Conservation (phyloP, 306 rosid species). For the Quercus cerris region DNA sequence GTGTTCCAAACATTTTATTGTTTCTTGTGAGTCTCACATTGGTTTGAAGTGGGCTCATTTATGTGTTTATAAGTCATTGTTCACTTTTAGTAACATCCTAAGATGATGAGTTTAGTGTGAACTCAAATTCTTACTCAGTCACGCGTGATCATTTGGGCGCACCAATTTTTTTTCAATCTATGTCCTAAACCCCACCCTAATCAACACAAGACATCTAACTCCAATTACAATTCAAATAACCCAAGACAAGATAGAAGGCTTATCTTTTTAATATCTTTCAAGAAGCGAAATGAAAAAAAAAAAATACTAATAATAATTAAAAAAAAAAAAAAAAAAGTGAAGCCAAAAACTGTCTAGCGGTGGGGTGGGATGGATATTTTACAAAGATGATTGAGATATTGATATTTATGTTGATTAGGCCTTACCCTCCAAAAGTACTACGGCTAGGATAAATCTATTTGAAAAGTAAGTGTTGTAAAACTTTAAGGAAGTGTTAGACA, state of each 20-base stretch:
- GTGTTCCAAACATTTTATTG: no score
- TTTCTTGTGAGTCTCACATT: no score
- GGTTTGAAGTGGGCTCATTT: no score
- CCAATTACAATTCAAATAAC: not conserved
- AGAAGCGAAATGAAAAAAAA: not conserved
- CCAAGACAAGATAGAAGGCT: not conserved
- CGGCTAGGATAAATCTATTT: conserved; percentile 17
- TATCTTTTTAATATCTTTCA: not conserved
- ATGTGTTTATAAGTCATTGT: no score
- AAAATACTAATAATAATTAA: no score
- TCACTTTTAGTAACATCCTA: no score
- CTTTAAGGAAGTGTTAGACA: conserved; percentile 24
- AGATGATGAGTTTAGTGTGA: no score
- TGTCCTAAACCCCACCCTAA: no score
- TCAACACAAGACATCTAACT: not conserved
- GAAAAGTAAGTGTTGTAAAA: conserved; percentile 13
- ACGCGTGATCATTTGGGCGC: no score
- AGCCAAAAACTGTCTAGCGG: not conserved
- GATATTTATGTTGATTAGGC: conserved; percentile 12
- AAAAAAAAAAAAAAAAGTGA: no score
- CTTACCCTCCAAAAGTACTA: conserved; percentile 27
- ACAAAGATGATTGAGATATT: not conserved
- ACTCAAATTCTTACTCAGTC: no score
- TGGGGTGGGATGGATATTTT: not conserved
- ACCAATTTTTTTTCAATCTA: no score